Base-by-base conservation (phyloP, 2,329 filamentous ascomycete genomes). In the Aureobasidium sp. region DNA sequence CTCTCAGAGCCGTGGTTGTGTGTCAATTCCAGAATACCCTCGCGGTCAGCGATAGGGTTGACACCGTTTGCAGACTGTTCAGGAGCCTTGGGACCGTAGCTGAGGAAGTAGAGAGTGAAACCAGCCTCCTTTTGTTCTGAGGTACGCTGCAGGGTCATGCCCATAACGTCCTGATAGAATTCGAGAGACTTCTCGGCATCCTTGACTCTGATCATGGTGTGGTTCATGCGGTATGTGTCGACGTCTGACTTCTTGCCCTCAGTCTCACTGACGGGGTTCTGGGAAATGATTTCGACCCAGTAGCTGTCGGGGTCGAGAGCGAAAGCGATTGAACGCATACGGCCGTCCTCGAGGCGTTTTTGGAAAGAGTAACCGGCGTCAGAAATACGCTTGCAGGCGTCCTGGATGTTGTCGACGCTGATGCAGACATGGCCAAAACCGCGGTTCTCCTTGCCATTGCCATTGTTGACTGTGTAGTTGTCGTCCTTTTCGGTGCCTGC, bases 71-170 rank as follows among this genome's bases (percentile, higher is more conserved):
- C 78, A 32, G 80, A 80, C 42, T 80, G 77, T 48, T 81, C 77
- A 8, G 83, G 76, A 1, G 72, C 71, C 11, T 73, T 69, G 5
- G 71, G 65, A 1, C 78, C 78, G 70, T 97, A 99, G 25, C 87
- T 91, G 44, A 97, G 80, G 80, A 97, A 97, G 77, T 96, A 97
- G 29, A 97, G 80, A 69, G 91, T 96, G 78, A 97, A 97, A 25
- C 83, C 84, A 21, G 84, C 86, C 34, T 83, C 83, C 27, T 83
- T 76, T 67, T 84, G 87, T 76, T 96, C 90, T 11, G 75, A 76
- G 3, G 86, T 92, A 63, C 89, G 85, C 69, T 93, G 78, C 39
- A 95, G 81, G 29, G 82, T 83, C 94, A 97, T 97, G 63, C 94
- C 94, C 75, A 97, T 81, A 32, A 90, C 82, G 7, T 97, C 90